These are phyloP conservation scores for Oryza glaberrima DNA, from an alignment of 176 grass and related monocot genomes.

Conservation along the genomic window DNA sequence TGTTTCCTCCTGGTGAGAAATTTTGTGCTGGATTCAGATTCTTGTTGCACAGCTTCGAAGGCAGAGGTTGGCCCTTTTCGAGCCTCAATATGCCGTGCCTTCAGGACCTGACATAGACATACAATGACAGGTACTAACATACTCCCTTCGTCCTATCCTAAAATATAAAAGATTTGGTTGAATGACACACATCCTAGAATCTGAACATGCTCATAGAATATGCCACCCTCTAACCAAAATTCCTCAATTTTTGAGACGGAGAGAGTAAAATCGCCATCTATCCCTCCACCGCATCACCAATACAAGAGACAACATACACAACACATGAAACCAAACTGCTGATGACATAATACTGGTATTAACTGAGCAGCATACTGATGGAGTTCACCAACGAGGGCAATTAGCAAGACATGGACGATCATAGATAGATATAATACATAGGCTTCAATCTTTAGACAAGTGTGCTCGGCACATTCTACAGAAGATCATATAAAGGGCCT, in stretches of 20 bases:
- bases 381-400: background rate
- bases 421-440: constrained; percentile 6
- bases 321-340: background rate
- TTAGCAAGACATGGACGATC: background rate
- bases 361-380: background rate
- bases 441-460: background rate
- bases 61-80: background rate
- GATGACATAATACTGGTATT: background rate
- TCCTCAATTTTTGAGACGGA: no score
- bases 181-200: no score
- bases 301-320: background rate
- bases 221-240: no score
- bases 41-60: background rate
- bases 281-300: background rate
- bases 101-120: background rate
- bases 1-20: background rate
- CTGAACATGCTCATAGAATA: no score
- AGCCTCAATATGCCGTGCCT: background rate
- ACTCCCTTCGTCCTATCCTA: background rate
- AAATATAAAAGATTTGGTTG: no score
- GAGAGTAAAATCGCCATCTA: background rate
- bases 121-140: background rate
- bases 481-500: background rate
- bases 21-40: background rate
- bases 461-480: background rate